phyloP scores from a whole-genome alignment of 306 rosid species.

The Mimosa bimucronata region DNA sequence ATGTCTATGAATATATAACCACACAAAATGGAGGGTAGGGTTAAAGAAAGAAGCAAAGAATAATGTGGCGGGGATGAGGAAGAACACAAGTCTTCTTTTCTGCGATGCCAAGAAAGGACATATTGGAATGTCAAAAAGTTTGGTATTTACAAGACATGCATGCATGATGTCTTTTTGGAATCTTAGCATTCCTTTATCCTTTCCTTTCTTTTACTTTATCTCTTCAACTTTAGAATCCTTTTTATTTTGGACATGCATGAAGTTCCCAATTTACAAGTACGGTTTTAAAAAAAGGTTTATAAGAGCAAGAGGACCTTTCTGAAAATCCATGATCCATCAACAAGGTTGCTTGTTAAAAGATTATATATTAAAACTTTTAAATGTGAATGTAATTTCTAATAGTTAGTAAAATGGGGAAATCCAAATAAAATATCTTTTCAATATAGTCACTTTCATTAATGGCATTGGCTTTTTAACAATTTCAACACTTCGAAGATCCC shows the following conservation, averaged over 20 bases:
- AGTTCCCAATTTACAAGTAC: background rate
- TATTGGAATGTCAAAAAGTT: constrained; percentile 15
- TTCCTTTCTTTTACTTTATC: constrained; percentile 11
- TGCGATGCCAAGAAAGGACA: constrained; percentile 43
- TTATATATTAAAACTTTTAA: no score
- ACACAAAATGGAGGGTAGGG: background rate
- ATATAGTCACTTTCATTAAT: no score
- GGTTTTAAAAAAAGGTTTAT: background rate
- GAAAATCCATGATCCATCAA: background rate
- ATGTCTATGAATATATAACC: background rate
- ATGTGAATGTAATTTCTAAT: no score
- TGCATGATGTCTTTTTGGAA: constrained; percentile 17
- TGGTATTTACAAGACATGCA: background rate
- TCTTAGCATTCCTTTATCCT: constrained; percentile 13
- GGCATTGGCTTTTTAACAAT: no score
- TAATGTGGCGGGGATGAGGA: constrained; percentile 13
- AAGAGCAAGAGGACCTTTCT: background rate
- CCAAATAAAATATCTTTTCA: no score
- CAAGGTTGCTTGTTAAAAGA: no score
- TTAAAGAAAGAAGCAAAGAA: constrained; percentile 56
- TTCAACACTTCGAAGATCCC: no score
- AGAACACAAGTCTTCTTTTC: constrained; percentile 60
- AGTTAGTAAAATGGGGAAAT: no score
- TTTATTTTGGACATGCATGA: background rate
- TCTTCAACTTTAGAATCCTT: constrained; percentile 7